These are phyloP conservation scores for Vigna angularis DNA, from an alignment of 306 rosid genomes.

Conservation along the genomic window DNA sequence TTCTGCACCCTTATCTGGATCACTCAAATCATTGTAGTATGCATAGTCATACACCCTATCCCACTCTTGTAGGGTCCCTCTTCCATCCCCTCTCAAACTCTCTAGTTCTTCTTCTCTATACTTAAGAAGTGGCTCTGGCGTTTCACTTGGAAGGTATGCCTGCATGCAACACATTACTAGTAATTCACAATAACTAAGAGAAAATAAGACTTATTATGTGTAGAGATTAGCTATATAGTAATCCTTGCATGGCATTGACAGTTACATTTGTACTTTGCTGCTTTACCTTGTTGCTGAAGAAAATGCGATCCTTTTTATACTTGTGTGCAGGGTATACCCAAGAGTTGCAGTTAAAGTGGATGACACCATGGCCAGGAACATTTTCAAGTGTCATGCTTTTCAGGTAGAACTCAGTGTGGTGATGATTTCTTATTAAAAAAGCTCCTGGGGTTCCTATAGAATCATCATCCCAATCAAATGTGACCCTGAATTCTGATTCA, in stretches of 20 bases:
- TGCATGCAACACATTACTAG: constrained; percentile 41
- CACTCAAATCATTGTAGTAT: constrained; percentile 69
- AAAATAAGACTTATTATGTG: no score
- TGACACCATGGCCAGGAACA: constrained; percentile 68
- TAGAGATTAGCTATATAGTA: no score
- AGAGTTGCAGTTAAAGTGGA: constrained; percentile 85
- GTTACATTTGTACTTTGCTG: neutral
- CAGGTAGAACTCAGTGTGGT: constrained; percentile 74
- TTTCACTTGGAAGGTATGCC: constrained; percentile 74
- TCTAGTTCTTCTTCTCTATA: constrained; percentile 73
- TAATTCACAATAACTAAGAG: neutral
- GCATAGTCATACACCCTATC: constrained; percentile 88
- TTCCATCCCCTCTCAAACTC: constrained; percentile 74
- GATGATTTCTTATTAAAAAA: constrained; percentile 68
- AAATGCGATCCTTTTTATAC: constrained; percentile 68
- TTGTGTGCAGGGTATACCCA: constrained; percentile 77
- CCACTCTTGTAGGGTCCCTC: constrained; percentile 65
- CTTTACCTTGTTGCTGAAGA: constrained; percentile 79
- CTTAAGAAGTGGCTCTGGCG: constrained; percentile 67
- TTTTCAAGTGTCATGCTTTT: constrained; percentile 66
- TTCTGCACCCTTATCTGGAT: constrained; percentile 58
- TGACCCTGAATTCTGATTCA: constrained; percentile 57
- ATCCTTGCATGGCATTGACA: neutral
- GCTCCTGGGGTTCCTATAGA: constrained; percentile 74
- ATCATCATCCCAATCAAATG: constrained; percentile 67